These are phyloP conservation scores for Coemansia sp. DNA, from an alignment of 192 early-diverging fungal species.

Conservation along the genomic window DNA sequence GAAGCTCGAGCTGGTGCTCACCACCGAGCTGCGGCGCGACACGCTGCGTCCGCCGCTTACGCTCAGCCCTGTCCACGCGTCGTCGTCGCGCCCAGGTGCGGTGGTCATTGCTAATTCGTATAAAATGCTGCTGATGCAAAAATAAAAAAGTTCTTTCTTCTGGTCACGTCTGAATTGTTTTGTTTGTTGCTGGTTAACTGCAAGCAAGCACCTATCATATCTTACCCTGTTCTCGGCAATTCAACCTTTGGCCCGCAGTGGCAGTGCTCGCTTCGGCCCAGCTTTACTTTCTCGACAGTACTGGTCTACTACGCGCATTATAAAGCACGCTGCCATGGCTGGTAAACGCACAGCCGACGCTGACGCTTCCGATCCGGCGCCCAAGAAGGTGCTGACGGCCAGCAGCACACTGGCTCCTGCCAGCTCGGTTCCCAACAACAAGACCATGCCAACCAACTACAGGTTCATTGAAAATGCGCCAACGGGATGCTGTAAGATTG, in stretches of 20 bases:
- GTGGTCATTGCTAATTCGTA: not conserved
- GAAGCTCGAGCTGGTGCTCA: slow-evolving; percentile 54
- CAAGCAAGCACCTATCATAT: no score
- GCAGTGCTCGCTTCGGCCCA: not conserved
- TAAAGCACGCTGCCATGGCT: slow-evolving; percentile 12
- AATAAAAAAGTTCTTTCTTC: not conserved
- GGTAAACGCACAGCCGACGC: slow-evolving; percentile 27
- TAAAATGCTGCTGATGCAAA: not conserved
- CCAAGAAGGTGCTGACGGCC: slow-evolving; percentile 19
- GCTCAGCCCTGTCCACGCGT: slow-evolving; percentile 7
- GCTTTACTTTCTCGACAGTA: not conserved
- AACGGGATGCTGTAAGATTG: slow-evolving; percentile 60
- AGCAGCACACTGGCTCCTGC: not conserved
- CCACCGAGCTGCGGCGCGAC: slow-evolving; percentile 50
- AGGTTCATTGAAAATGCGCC: slow-evolving; percentile 56
- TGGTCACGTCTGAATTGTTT: not conserved
- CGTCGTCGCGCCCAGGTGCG: not conserved
- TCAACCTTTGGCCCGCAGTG: not conserved
- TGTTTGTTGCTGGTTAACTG: slow-evolving; percentile 1
- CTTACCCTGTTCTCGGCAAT: not conserved
- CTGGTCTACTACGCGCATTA: slow-evolving; percentile 8
- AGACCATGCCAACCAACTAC: slow-evolving; percentile 63
- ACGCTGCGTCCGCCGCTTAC: slow-evolving; percentile 23
- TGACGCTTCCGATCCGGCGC: not conserved
- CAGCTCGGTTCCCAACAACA: slow-evolving; percentile 57